phyloP scores from a whole-genome alignment of 345 rosid species.

The Sonneratia caseolaris region DNA sequence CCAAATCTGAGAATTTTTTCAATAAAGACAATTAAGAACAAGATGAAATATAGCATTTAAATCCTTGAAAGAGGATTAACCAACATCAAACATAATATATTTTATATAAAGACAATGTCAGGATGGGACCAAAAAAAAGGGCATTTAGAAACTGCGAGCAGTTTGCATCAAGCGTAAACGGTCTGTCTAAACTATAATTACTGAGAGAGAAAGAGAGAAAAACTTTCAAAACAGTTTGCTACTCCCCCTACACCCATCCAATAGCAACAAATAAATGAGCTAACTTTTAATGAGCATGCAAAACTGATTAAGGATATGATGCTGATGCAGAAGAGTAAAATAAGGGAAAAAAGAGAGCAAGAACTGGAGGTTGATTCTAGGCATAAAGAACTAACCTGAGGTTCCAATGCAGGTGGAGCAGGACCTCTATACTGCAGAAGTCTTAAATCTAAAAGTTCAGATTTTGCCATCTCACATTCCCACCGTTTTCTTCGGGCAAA shows the following conservation, averaged over 20 bases:
- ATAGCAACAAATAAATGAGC: neutral
- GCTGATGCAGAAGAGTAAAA: neutral
- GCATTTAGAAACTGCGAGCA: neutral
- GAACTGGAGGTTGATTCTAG: neutral
- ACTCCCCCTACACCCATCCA: neutral
- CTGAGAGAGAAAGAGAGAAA: neutral
- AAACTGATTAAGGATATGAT: neutral
- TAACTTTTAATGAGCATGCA: neutral
- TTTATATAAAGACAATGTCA: neutral
- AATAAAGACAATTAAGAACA: no score
- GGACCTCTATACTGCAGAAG: constrained; percentile 49
- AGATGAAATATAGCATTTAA: no score
- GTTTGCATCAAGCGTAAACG: neutral
- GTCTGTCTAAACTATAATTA: neutral
- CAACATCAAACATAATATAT: no score
- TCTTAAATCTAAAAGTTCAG: constrained; percentile 43
- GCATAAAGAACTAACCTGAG: constrained; percentile 55
- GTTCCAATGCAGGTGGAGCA: constrained; percentile 64
- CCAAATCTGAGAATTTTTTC: no score
- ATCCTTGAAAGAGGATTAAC: no score
- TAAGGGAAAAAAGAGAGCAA: neutral
- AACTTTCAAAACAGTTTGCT: no score
- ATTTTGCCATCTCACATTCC: constrained; percentile 56
- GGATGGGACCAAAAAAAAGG: neutral
- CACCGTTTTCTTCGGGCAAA: constrained; percentile 72